Conservation (phyloP, 2,329 filamentous ascomycete species). For the Macrophomina tecta region DNA sequence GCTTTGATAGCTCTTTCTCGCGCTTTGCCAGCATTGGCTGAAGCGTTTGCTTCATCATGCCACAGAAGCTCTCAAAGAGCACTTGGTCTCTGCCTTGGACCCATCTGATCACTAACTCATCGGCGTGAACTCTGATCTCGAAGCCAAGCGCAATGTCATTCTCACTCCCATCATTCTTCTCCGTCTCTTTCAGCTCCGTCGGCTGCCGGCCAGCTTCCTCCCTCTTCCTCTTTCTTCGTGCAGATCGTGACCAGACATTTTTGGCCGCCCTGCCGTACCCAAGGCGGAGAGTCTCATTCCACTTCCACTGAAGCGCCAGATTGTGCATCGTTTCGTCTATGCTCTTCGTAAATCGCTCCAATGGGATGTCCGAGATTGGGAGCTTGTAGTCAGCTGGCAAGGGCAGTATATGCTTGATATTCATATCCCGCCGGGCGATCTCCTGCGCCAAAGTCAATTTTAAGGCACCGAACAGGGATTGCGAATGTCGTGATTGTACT, state of each 20-base stretch:
- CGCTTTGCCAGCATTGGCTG: slow-evolving; percentile 10
- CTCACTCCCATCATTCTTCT: slow-evolving; percentile 40
- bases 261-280: slow-evolving; percentile 69
- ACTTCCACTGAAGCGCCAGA: slow-evolving; percentile 70
- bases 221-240: slow-evolving; percentile 17
- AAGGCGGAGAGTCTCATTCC: slow-evolving; percentile 58
- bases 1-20: slow-evolving; percentile 15
- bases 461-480: slow-evolving; percentile 53
- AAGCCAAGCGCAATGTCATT: slow-evolving; percentile 48
- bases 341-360: slow-evolving; percentile 4
- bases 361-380: slow-evolving; percentile 48
- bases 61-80: slow-evolving; percentile 81
- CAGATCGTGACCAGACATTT: slow-evolving; percentile 63
- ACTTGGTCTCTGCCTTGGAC: slow-evolving; percentile 74
- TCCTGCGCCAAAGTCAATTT: neutral
- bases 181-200: slow-evolving; percentile 17
- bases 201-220: slow-evolving; percentile 9
- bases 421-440: slow-evolving; percentile 32
- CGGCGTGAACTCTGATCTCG: slow-evolving; percentile 39
- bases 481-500: slow-evolving; percentile 52
- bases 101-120: slow-evolving; percentile 65
- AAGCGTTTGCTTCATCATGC: slow-evolving; percentile 16
- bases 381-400: slow-evolving; percentile 34
- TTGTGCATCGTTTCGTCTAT: slow-evolving; percentile 30
- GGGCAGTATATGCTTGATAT: slow-evolving; percentile 52